Evolutionary conservation across 1,284 basidiomycete species (phyloP).

Genomic region (Ceratobasidium sp.): DNA sequence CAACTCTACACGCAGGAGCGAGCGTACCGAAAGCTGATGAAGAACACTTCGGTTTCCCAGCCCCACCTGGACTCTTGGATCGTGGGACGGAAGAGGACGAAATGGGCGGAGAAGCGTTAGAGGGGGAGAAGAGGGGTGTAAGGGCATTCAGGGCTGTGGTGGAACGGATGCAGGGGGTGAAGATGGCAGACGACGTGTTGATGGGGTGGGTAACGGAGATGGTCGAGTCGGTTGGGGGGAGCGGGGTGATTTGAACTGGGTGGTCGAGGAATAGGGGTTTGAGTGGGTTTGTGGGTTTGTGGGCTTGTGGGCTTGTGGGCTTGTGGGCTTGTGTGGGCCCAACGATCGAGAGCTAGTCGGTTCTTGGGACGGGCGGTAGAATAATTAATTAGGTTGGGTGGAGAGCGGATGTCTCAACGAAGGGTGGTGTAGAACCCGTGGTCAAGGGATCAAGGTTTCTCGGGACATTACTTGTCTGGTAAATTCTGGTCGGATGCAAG

Average conservation of each 20-base stretch:
- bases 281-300: too few relatives aligned
- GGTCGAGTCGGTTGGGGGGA: constrained; percentile 59
- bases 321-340: too few relatives aligned
- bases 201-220: constrained; percentile 83
- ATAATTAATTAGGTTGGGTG: too few relatives aligned
- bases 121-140: constrained; percentile 72
- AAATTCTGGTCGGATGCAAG: too few relatives aligned
- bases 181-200: constrained; percentile 73
- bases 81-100: constrained; percentile 69
- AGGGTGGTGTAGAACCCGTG: too few relatives aligned
- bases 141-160: constrained; percentile 73
- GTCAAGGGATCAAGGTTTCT: too few relatives aligned
- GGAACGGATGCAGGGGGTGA: constrained; percentile 69
- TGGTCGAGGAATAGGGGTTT: too few relatives aligned
- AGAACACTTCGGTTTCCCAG: constrained; percentile 85
- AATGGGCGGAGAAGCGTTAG: constrained; percentile 58
- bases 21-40: constrained; percentile 69
- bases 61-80: constrained; percentile 53
- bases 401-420: too few relatives aligned
- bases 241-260: constrained; percentile 5
- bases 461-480: too few relatives aligned
- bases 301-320: too few relatives aligned
- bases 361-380: too few relatives aligned
- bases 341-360: too few relatives aligned
- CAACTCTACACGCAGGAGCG: constrained; percentile 65